phyloP scores from a whole-genome alignment of 345 rosid genomes.

The Abelmoschus esculentus region DNA sequence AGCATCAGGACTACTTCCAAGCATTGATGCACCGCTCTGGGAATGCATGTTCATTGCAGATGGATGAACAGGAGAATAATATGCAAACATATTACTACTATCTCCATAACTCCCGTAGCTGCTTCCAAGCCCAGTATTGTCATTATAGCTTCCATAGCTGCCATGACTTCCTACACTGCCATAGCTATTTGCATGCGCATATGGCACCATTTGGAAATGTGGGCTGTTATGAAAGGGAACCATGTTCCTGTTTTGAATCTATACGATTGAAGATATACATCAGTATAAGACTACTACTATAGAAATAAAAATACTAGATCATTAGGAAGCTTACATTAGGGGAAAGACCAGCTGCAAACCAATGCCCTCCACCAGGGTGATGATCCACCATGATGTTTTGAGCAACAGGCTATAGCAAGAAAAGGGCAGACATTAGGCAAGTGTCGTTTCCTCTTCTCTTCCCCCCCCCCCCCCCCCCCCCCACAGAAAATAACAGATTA shows the following conservation, averaged over 20 bases:
- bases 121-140: constrained; percentile 65
- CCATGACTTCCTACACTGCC: constrained; percentile 97
- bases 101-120: constrained; percentile 96
- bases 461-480: no score
- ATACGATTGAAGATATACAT: constrained; percentile 19
- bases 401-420: constrained; percentile 54
- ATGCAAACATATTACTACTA: constrained; percentile 56
- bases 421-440: background rate
- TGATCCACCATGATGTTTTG: constrained; percentile 92
- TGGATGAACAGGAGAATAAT: constrained; percentile 90
- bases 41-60: constrained; percentile 70
- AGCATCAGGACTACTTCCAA: constrained; percentile 92
- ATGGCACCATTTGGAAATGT: constrained; percentile 59
- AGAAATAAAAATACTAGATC: background rate
- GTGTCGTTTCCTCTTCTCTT: background rate
- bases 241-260: constrained; percentile 71
- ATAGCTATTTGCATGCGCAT: constrained; percentile 71
- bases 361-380: constrained; percentile 98
- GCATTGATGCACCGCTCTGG: constrained; percentile 60
- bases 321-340: constrained; percentile 59
- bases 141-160: constrained; percentile 62
- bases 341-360: constrained; percentile 99
- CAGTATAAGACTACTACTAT: background rate
- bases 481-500: background rate
- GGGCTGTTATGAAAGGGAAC: constrained; percentile 72